Evolutionary conservation across 208 protist species (phyloP).

Genomic region (Trichomonas tenax): DNA sequence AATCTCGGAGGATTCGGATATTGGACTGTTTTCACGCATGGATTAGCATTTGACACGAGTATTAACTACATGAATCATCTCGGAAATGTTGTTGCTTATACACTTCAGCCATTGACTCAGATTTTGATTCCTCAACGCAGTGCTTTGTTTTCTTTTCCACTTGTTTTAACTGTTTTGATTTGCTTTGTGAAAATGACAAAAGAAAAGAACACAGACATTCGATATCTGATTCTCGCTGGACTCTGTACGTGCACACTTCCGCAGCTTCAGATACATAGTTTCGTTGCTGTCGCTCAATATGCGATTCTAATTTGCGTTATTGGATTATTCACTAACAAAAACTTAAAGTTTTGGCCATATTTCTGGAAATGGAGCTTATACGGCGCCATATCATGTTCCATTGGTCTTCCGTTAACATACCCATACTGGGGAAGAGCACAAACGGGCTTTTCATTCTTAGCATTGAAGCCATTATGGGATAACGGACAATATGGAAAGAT

Average conservation of each 20-base stretch:
- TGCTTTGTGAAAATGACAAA: background rate
- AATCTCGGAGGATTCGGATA: background rate
- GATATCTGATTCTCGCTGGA: background rate
- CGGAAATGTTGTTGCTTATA: too few species aligned
- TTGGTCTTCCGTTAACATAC: background rate
- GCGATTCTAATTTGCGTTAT: background rate
- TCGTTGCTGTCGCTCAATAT: slow-evolving; percentile 10
- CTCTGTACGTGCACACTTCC: background rate
- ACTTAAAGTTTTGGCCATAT: background rate
- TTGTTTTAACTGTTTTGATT: background rate
- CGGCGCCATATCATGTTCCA: background rate
- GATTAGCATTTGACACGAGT: background rate
- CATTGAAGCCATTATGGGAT: background rate
- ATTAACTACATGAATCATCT: background rate
- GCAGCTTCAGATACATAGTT: background rate
- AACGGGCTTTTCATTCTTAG: background rate
- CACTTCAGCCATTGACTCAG: background rate
- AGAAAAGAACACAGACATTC: background rate
- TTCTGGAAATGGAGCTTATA: background rate
- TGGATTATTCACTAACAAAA: background rate
- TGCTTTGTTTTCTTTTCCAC: background rate
- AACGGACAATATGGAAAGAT: background rate
- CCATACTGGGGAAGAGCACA: background rate
- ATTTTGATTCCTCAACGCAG: background rate
- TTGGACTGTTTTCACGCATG: background rate